Conservation (phyloP, 306 rosid species). For the Mimosa bimucronata region DNA sequence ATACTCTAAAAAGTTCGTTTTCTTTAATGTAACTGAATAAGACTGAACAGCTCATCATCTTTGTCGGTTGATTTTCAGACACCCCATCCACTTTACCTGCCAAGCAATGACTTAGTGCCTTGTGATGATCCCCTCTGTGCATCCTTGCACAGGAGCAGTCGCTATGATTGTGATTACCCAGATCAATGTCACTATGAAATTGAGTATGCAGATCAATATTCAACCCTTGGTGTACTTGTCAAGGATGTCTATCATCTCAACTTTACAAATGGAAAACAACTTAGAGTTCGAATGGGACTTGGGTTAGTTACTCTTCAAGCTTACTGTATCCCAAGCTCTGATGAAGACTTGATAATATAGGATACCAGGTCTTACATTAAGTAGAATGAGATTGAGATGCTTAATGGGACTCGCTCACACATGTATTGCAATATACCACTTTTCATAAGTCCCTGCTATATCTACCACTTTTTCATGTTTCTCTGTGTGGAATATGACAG, state of each 20-base stretch:
- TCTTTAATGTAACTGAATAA: not conserved
- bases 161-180: slow-evolving; percentile 58
- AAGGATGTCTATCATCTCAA: slow-evolving; percentile 71
- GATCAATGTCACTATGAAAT: slow-evolving; percentile 89
- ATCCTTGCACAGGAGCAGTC: slow-evolving; percentile 53
- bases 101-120: slow-evolving; percentile 70
- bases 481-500: not conserved
- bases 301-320: slow-evolving; percentile 63
- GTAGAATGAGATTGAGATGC: too few relatives aligned
- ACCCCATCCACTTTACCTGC: slow-evolving; percentile 82
- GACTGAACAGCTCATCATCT: not conserved
- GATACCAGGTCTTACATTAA: too few relatives aligned
- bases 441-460: not conserved
- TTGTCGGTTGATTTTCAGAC: slow-evolving; percentile 59
- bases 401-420: too few relatives aligned
- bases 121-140: slow-evolving; percentile 71
- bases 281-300: slow-evolving; percentile 68
- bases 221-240: slow-evolving; percentile 87
- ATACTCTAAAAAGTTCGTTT: not conserved
- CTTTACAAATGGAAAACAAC: slow-evolving; percentile 65
- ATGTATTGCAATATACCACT: not conserved
- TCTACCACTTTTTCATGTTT: slow-evolving; percentile 3
- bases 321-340: not conserved
- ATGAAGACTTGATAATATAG: too few relatives aligned
- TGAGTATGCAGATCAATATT: slow-evolving; percentile 85